These are phyloP conservation scores for Salvia rosmarinus DNA, from an alignment of 257 asterid species.

Conservation along the genomic window DNA sequence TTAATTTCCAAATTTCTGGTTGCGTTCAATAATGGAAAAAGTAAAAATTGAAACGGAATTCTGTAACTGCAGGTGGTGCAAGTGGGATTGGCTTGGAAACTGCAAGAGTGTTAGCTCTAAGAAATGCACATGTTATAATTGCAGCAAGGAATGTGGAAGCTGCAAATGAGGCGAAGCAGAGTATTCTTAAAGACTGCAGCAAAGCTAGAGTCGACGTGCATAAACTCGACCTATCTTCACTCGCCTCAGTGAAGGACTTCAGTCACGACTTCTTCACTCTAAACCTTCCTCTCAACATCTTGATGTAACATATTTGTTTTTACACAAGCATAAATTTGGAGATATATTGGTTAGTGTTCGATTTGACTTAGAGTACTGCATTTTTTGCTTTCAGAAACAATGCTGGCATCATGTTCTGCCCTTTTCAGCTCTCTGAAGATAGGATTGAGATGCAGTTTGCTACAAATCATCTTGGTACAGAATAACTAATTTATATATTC, in stretches of 20 bases:
- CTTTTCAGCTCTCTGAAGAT: constrained; percentile 76
- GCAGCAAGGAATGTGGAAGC: constrained; percentile 80
- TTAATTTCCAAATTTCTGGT: background rate
- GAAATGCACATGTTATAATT: constrained; percentile 74
- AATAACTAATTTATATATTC: background rate
- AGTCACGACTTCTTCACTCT: constrained; percentile 60
- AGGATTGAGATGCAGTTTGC: constrained; percentile 92
- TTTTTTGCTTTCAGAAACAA: constrained; percentile 64
- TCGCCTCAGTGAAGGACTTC: constrained; percentile 65
- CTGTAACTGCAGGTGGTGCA: constrained; percentile 67
- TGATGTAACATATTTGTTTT: constrained; percentile 42
- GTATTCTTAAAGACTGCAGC: constrained; percentile 47
- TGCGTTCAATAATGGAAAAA: background rate
- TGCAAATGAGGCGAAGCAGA: constrained; percentile 71
- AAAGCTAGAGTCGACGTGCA: constrained; percentile 66
- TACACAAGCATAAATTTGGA: background rate
- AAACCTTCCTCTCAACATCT: constrained; percentile 83
- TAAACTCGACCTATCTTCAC: constrained; percentile 73
- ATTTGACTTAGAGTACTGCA: background rate
- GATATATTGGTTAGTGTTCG: background rate
- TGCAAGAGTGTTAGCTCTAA: constrained; percentile 67
- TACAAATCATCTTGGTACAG: constrained; percentile 84
- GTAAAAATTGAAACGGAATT: background rate
- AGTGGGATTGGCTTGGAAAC: constrained; percentile 91
- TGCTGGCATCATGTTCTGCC: constrained; percentile 93